These are phyloP conservation scores for Candida sojae DNA, from an alignment of 1,139 yeast genomes.

Conservation along the genomic window DNA sequence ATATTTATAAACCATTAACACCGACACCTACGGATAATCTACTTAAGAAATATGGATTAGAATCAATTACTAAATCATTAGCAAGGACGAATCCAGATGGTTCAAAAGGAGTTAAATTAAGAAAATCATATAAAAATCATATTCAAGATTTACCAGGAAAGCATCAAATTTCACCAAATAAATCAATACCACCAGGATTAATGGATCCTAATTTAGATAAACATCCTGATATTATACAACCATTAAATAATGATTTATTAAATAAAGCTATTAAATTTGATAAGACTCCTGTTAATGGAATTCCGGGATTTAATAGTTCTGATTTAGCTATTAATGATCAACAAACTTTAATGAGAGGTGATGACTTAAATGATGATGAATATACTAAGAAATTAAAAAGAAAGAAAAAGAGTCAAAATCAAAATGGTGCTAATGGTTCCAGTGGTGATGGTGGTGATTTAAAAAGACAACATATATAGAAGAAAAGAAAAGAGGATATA, in stretches of 20 bases:
- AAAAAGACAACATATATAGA: slow-evolving; percentile 40
- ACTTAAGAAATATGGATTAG: slow-evolving; percentile 66
- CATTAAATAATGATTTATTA: slow-evolving; percentile 52
- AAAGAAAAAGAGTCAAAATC: slow-evolving; percentile 27
- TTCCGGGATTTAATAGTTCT: slow-evolving; percentile 75
- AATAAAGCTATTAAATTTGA: slow-evolving; percentile 60
- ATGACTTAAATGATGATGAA: slow-evolving; percentile 47
- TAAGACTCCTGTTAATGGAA: slow-evolving; percentile 67
- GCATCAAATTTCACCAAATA: slow-evolving; percentile 59
- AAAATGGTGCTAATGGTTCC: slow-evolving; percentile 21
- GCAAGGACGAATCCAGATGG: slow-evolving; percentile 91
- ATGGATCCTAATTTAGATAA: slow-evolving; percentile 48
- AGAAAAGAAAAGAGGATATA: neutral
- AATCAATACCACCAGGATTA: slow-evolving; percentile 55
- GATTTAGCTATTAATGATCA: slow-evolving; percentile 66
- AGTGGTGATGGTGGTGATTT: slow-evolving; percentile 23
- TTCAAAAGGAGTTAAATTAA: slow-evolving; percentile 82
- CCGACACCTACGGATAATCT: slow-evolving; percentile 80
- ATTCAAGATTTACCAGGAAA: slow-evolving; percentile 85
- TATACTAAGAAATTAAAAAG: slow-evolving; percentile 33
- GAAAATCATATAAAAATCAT: slow-evolving; percentile 93
- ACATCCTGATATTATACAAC: slow-evolving; percentile 46
- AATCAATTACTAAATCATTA: slow-evolving; percentile 69
- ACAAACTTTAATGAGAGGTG: slow-evolving; percentile 45
- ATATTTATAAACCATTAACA: slow-evolving; percentile 41